Evolutionary conservation across 2,329 filamentous ascomycete species (phyloP), one percentile per base, ranked within the genome.

Genomic region (Ilyonectria destructans): DNA sequence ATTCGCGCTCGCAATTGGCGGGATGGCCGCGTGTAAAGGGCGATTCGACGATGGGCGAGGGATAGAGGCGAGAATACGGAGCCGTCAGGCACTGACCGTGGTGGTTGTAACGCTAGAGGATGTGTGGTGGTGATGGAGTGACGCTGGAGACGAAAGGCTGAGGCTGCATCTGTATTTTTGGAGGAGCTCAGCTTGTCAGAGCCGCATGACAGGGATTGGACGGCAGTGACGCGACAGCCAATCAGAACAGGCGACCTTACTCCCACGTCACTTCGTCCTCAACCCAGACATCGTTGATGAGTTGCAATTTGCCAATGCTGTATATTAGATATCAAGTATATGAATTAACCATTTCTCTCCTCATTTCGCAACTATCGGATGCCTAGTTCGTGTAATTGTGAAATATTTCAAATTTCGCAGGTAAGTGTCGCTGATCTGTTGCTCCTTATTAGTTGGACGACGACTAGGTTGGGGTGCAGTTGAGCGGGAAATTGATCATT

Each of bases 111-210:
- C 55, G 29, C 26, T 51, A 7, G 35, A 40, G 31, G 35, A 31
- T 37, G 19, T 61, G 55, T 49, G 40, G 40, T 43, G 15, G 46
- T 51, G 63, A 57, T 69, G 52, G 56, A 26, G 54, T 68, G 65
- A 68, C 62, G 67, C 43, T 68, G 71, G 67, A 56, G 73, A 67
- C 69, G 71, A 72, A 71, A 76, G 72, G 73, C 73, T 75, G 71
- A 69, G 62, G 71, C 71, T 70, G 62, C 55, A 69, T 70, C 68
- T 67, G 63, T 60, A 70, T 70, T 75, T 76, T 69, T 65, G 67
- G 67, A 68, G 60, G 62, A 71, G 65, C 69, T 71, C 19, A 57
- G 69, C 61, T 71, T 51, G 40, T 35, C 10, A 35, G 51, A 68
- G 55, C 48, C 65, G 58, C 54, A 55, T 33, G n/a, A 49, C 51